phyloP scores from a whole-genome alignment of 2,329 filamentous ascomycete genomes.

The Lasiodiplodia sp. region DNA sequence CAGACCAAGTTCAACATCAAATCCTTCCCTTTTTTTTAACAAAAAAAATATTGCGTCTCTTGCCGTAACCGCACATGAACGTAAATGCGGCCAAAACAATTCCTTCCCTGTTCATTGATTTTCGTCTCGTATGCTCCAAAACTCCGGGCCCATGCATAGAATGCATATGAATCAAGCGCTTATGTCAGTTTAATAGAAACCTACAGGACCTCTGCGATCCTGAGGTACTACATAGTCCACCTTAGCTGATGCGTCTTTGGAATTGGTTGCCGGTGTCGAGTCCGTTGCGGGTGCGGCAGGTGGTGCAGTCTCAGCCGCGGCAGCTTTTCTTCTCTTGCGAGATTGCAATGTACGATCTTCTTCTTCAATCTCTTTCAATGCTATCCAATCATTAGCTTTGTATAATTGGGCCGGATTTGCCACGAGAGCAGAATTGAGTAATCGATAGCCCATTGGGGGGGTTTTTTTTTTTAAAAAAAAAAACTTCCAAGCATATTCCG shows the following conservation, averaged over 20 bases:
- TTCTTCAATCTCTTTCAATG: conserved; percentile 70
- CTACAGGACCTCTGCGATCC: conserved; percentile 1
- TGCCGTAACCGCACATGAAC: too few species aligned
- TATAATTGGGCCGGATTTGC: not conserved
- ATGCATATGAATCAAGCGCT: not conserved
- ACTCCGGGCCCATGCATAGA: not conserved
- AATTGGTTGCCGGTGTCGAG: not conserved
- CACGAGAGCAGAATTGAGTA: not conserved
- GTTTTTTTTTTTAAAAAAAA: not conserved
- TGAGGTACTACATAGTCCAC: conserved; percentile 11
- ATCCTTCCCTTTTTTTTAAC: too few species aligned
- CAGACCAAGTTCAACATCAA: not conserved
- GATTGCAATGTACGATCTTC: conserved; percentile 64
- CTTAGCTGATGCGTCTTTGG: not conserved
- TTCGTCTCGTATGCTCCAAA: not conserved
- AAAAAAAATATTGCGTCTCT: too few species aligned
- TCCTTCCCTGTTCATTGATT: not conserved
- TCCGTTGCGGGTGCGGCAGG: not conserved
- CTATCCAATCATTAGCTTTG: conserved; percentile 49
- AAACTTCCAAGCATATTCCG: not conserved
- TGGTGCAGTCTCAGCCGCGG: not conserved
- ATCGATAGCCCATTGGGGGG: not conserved
- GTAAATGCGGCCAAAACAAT: not conserved
- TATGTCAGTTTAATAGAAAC: not conserved
- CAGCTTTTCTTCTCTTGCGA: conserved; percentile 45